Evolutionary conservation across 2,329 filamentous ascomycete species (phyloP).

Genomic region (Celoporthe dispersa): DNA sequence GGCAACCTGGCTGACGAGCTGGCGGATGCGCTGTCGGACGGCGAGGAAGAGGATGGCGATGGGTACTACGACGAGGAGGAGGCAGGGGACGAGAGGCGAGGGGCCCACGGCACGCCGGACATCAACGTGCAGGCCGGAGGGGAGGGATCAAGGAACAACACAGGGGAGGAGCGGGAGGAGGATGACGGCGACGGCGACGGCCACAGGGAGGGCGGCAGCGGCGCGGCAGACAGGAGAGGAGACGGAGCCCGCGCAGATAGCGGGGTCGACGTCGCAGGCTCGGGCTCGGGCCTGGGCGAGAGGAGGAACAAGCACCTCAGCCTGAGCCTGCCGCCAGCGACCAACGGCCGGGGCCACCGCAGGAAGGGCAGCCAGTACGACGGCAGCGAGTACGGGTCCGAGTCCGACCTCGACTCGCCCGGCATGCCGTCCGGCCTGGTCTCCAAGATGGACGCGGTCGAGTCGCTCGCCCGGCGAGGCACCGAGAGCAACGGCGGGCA

Average conservation of each 20-base stretch:
- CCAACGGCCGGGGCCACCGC: constrained; percentile 52
- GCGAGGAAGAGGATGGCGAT: constrained; percentile 53
- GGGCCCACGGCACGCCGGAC: constrained; percentile 37
- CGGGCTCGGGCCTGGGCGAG: constrained; percentile 35
- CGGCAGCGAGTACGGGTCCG: constrained; percentile 75
- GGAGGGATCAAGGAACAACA: constrained; percentile 22
- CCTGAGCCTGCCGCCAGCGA: constrained; percentile 48
- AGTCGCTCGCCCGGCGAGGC: constrained; percentile 68
- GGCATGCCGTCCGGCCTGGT: constrained; percentile 70
- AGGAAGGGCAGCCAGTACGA: constrained; percentile 66
- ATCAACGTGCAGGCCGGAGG: constrained; percentile 42
- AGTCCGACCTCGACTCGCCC: constrained; percentile 71
- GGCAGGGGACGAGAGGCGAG: background rate
- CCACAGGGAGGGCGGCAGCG: constrained; percentile 24
- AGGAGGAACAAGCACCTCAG: constrained; percentile 42
- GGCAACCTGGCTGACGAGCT: constrained; percentile 83
- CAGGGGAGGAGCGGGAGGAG: constrained; percentile 33
- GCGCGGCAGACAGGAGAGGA: constrained; percentile 27
- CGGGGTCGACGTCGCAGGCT: constrained; percentile 47
- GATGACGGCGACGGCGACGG: background rate
- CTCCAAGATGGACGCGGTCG: constrained; percentile 72
- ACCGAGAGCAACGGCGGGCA: constrained; percentile 69
- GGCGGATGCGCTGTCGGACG: constrained; percentile 71
- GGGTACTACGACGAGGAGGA: constrained; percentile 48
- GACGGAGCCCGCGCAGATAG: constrained; percentile 47